Evolutionary conservation across 306 rosid species (phyloP).

Genomic region (Medicago lupulina): DNA sequence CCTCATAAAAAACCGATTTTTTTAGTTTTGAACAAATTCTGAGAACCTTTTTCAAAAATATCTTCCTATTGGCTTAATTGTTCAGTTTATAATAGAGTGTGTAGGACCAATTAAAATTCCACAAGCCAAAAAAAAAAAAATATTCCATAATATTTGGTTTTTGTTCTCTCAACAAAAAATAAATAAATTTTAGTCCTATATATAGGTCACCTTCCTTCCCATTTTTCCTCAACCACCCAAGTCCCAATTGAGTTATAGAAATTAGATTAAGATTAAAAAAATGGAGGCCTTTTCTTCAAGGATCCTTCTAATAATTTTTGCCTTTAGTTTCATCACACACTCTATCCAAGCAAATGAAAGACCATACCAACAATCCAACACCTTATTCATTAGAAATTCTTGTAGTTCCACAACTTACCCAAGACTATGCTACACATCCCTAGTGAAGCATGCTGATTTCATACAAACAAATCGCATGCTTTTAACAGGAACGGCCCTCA

Average conservation of each 20-base stretch:
- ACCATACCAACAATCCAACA: conserved; percentile 41
- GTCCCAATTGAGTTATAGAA: background rate
- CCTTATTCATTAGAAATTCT: conserved; percentile 66
- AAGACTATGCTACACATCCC: conserved; percentile 66
- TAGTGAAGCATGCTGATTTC: conserved; percentile 56
- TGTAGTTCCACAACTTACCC: conserved; percentile 74
- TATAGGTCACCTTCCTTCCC: conserved; percentile 1
- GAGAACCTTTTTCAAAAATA: background rate
- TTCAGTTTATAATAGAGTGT: background rate
- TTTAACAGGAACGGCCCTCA: conserved; percentile 62
- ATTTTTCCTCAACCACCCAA: conserved; percentile 33
- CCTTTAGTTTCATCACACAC: conserved; percentile 8
- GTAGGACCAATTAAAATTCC: background rate
- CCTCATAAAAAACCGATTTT: background rate
- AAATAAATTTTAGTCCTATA: conserved; percentile 10
- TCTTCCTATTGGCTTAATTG: background rate
- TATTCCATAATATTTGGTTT: background rate
- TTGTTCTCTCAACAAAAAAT: too few relatives aligned
- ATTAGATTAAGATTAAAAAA: background rate
- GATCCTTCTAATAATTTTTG: conserved; percentile 36
- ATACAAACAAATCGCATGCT: conserved; percentile 63
- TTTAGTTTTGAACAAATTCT: background rate
- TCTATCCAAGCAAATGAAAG: conserved; percentile 32
- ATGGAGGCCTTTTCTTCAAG: conserved; percentile 50
- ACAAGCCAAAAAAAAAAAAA: background rate